Evolutionary conservation across 306 rosid species (phyloP), one percentile per base, ranked within the genome.

Genomic region (Malus sieversii): DNA sequence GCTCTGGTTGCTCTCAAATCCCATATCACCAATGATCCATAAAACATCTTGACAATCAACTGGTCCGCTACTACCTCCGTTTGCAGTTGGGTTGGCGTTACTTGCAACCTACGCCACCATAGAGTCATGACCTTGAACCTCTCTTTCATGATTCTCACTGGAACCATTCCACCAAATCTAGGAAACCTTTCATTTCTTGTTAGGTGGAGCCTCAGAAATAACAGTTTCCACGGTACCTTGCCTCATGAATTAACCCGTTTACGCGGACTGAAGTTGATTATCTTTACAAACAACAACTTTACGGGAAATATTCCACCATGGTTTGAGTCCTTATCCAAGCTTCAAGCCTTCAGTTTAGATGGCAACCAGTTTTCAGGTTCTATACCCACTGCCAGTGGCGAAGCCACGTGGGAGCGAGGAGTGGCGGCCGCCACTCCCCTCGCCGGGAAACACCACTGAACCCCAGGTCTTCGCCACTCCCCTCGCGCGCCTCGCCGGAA

Each of bases 1-100:
- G 83, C 79, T 75, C 83, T 75, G 48, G 67, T 80, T 51, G 61
- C 59, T 51, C 83, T 80, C 10, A 75, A 25, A 69, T 10, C 75
- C 57, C 66, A 75, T 22, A 51, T 80, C 66, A 69, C 75, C 5
- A 61, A 32, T 27, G 79, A 80, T 10, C 79, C 79, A 32, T 22
- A 45, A 25, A 55, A 66, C 40, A 69, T 61, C 32, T 33, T 27
- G 15, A 20, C 40, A 60, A 20, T 40, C 67, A 80, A 75, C 9
- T 75, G 83, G 83, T 48, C 80, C n/a, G 5, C 67, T 1, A 45
- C 72, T 8, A 44, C 52, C 23, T 9, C 60, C 5, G 13, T 52
- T 6, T 80, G 83, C 57, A 80, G 48, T 13, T 80, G 79, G 83
- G 66, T 61, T 35, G 83, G 79, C 23, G 45, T 69, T 8, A 16